Percentiles rank a stretch among this genome's conserved stretches.
Conservation (phyloP, 2,329 filamentous ascomycete species). For the Fusarium compactum region DNA sequence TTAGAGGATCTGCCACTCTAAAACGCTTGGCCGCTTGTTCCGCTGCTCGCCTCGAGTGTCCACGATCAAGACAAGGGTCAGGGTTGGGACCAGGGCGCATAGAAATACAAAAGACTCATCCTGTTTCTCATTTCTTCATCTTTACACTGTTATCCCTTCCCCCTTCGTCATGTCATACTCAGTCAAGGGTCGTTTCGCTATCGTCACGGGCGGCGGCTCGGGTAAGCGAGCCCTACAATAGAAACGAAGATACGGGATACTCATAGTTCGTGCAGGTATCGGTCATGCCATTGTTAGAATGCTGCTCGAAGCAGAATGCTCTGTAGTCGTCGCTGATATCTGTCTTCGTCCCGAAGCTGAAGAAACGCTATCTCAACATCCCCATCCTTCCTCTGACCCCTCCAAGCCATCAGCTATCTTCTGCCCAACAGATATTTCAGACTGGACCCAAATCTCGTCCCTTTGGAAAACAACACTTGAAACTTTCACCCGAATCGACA, state of each 20-base stretch:
- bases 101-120: not conserved
- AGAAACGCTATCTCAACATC: not conserved
- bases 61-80: not conserved
- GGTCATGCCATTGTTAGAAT: constrained; percentile 2
- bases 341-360: constrained; percentile 27
- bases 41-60: not conserved
- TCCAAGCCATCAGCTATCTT: constrained; percentile 25
- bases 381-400: not conserved
- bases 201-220: constrained; percentile 36
- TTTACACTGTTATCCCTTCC: not conserved
- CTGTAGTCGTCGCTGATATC: constrained; percentile 12
- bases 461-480: constrained; percentile 54
- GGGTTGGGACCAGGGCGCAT: not conserved
- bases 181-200: constrained; percentile 12
- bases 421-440: constrained; percentile 45
- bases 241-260: not conserved
- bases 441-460: constrained; percentile 43
- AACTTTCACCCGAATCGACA: constrained; percentile 66
- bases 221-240: not conserved
- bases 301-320: constrained; percentile 9
- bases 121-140: not conserved
- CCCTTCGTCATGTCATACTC: constrained; percentile 15
- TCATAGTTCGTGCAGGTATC: constrained; percentile 5
- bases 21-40: not conserved
- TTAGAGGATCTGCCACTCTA: not conserved